A percentile compares a stretch with the other conserved stretches of the same genome.
These are phyloP conservation scores for Coemansia sp. DNA, from an alignment of 192 early-diverging fungal genomes.

Conservation along the genomic window DNA sequence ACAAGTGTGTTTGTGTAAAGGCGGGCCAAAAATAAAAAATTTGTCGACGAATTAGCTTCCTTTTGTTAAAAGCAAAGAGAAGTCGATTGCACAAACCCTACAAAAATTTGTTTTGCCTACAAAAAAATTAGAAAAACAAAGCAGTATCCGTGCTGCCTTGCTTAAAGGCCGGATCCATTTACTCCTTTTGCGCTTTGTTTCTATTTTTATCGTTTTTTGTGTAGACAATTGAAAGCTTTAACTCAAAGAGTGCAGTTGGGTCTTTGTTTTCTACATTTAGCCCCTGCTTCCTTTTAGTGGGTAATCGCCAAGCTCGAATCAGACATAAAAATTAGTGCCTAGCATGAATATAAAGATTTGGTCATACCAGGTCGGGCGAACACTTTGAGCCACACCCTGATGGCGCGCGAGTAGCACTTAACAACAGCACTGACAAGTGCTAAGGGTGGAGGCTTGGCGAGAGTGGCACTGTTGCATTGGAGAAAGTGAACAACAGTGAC, in stretches of 20 bases:
- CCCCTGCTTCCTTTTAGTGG: too few relatives aligned
- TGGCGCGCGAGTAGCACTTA: not conserved
- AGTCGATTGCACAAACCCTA: not conserved
- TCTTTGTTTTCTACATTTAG: not conserved
- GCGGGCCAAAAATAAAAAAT: not conserved
- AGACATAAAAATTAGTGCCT: not conserved
- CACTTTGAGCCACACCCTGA: constrained; percentile 5
- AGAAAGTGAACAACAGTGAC: not conserved
- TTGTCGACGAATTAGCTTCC: not conserved
- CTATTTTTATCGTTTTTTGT: not conserved
- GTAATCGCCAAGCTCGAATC: not conserved
- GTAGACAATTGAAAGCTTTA: not conserved
- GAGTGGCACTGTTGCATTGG: not conserved
- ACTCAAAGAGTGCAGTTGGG: not conserved
- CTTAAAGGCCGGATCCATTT: not conserved
- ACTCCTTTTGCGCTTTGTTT: not conserved
- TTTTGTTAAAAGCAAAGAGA: not conserved
- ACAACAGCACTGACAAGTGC: not conserved
- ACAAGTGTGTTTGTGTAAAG: not conserved
- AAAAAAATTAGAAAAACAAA: not conserved
- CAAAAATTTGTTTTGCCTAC: not conserved
- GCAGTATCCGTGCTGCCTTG: not conserved
- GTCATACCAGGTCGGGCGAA: constrained; percentile 10
- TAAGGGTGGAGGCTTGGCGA: not conserved
- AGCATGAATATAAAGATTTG: not conserved